Evolutionary conservation across 1,284 basidiomycete genomes (phyloP).

Genomic region (Sporisorium exsertum): DNA sequence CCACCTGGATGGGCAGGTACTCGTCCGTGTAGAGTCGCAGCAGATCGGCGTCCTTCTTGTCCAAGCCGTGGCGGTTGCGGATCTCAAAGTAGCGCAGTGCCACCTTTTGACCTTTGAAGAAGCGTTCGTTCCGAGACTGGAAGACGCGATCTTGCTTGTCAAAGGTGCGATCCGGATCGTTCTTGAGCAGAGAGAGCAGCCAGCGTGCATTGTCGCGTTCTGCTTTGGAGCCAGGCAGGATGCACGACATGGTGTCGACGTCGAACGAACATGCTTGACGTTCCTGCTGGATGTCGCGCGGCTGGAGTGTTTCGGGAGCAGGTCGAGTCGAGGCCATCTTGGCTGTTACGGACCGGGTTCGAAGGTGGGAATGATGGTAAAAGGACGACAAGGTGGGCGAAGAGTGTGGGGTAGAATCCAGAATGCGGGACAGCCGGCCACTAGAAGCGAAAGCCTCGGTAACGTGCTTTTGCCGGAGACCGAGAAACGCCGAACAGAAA

Average conservation of each 20-base stretch:
- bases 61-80: constrained; percentile 51
- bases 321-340: constrained; percentile 34
- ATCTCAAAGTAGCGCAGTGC: constrained; percentile 56
- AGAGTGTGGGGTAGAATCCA: constrained; percentile 6
- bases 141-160: constrained; percentile 55
- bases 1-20: constrained; percentile 58
- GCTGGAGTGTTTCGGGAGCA: constrained; percentile 50
- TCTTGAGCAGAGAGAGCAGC: constrained; percentile 50
- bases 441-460: background rate
- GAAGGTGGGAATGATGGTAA: background rate
- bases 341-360: background rate
- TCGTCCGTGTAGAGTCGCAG: constrained; percentile 57
- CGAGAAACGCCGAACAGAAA: constrained; percentile 22
- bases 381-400: background rate
- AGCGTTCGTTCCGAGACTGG: constrained; percentile 53
- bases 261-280: constrained; percentile 48
- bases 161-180: constrained; percentile 50
- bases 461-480: constrained; percentile 16
- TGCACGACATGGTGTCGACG: constrained; percentile 55
- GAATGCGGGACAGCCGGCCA: background rate
- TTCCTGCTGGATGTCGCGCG: constrained; percentile 46
- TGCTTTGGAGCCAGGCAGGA: constrained; percentile 44
- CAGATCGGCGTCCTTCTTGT: constrained; percentile 57
- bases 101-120: constrained; percentile 53
- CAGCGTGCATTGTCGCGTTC: constrained; percentile 52